Evolutionary conservation across 1,284 basidiomycete species (phyloP).

Genomic region (Chiua sp.): DNA sequence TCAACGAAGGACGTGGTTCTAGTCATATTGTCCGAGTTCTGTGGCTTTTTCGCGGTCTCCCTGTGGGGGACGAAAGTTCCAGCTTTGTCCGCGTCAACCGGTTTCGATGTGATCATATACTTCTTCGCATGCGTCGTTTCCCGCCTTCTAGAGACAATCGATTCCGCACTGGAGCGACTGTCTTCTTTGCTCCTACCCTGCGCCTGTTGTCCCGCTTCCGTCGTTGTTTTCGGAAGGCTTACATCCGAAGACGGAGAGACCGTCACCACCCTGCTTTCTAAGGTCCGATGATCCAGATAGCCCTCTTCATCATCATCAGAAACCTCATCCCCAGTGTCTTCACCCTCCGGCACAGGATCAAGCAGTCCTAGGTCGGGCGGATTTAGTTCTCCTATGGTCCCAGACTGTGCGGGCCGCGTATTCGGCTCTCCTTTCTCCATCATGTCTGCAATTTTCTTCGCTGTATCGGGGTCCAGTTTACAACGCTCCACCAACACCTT

Average conservation of each 20-base stretch:
- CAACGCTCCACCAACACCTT: constrained; percentile 31
- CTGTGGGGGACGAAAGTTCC: neutral
- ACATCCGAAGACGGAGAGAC: neutral
- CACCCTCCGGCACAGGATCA: neutral
- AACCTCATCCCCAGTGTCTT: neutral
- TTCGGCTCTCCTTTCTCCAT: constrained; percentile 25
- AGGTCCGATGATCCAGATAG: too few species aligned
- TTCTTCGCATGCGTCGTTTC: neutral
- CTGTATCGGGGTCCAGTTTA: constrained; percentile 33
- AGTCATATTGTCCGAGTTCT: too few species aligned
- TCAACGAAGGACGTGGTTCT: neutral
- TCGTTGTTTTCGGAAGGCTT: neutral
- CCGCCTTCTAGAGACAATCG: neutral
- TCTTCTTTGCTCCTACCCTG: neutral
- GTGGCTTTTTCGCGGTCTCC: neutral
- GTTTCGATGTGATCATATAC: neutral
- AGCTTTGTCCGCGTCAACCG: neutral
- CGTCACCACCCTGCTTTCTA: neutral
- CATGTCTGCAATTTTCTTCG: constrained; percentile 27
- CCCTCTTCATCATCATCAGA: neutral
- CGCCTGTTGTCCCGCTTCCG: neutral
- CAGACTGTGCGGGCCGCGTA: neutral
- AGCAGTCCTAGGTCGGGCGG: neutral
- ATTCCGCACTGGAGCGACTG: neutral
- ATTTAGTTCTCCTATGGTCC: neutral